Evolutionary conservation across 306 rosid species (phyloP), one percentile per base, ranked within the genome.

Genomic region (Biancaea sappan): DNA sequence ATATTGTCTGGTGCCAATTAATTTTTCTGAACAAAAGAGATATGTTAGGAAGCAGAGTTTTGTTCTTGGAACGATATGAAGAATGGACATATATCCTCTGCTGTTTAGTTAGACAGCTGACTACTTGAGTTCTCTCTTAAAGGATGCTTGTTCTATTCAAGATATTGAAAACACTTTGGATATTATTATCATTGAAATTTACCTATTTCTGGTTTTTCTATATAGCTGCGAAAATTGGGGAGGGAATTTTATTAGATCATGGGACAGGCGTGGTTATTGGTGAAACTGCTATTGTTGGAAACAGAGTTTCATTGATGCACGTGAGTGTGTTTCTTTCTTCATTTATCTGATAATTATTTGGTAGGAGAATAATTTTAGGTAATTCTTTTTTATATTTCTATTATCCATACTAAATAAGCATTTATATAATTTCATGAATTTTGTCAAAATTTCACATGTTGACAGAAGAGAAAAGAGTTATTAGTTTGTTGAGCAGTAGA

Each of bases 231-330:
- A 87, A 78, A 84, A 88, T 91, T 83, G 98, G 98, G 71, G 98
- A 94, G 83, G 97, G 96, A 66, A 92, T 94, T 81, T 75, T 94
- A 69, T 88, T 94, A 86, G 98, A 94, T 84, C 98, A 94, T 72
- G 97, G 85, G 21, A 91, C 97, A 3, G 97, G 98, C 76, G 86
- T 94, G 79, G 98, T 94, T 81, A 91, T 94, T 81, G 98, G 98
- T 58, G 98, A 94, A 88, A 94, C 98, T 82, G 93, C 98, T 77
- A 81, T 85, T 65, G 79, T 91, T 73, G 96, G 98, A 72, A 90
- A 91, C 82, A 84, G 98, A 85, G 98, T 94, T 77, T 94, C 98
- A 81, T 50, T 91, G 78, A 90, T 94, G 98, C 98, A 94, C 8
- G 98, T 87, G 86, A 82, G 92, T 78, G 66, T n/a, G 77, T 74